phyloP scores from a whole-genome alignment of 148 eudicot genomes.

The Beta vulgaris region DNA sequence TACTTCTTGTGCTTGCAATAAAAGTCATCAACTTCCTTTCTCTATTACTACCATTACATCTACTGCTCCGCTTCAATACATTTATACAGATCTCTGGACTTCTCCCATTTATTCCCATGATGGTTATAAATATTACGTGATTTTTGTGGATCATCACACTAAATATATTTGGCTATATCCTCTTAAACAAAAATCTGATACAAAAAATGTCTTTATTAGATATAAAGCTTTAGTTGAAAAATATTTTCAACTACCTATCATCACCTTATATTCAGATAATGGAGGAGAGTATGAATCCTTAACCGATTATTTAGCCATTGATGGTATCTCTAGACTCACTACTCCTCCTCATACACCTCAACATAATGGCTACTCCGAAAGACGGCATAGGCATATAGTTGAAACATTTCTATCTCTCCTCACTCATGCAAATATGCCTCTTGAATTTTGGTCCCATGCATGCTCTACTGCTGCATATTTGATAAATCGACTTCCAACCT shows the following conservation, averaged over 20 bases:
- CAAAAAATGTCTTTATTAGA: not conserved
- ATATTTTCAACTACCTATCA: not conserved
- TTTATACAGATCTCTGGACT: no score
- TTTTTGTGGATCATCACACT: no score
- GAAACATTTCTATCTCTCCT: not conserved
- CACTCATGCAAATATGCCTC: not conserved
- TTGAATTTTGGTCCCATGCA: not conserved
- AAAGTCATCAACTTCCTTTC: slow-evolving; percentile 6
- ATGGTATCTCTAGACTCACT: not conserved
- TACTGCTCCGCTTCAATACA: not conserved
- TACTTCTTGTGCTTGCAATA: not conserved
- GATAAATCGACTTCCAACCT: no score
- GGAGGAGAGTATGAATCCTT: not conserved
- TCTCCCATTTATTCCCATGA: no score
- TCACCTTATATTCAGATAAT: not conserved
- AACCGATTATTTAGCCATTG: not conserved
- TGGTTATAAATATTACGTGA: no score
- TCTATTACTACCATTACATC: not conserved
- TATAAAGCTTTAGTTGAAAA: not conserved
- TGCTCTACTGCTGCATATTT: not conserved
- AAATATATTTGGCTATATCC: slow-evolving; percentile 10
- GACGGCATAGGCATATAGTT: not conserved
- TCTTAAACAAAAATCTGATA: not conserved
- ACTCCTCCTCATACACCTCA: slow-evolving; percentile 9
- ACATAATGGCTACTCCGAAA: no score